These are phyloP conservation scores for Russula emetica DNA, from an alignment of 768 basidiomycete species.

Conservation along the genomic window DNA sequence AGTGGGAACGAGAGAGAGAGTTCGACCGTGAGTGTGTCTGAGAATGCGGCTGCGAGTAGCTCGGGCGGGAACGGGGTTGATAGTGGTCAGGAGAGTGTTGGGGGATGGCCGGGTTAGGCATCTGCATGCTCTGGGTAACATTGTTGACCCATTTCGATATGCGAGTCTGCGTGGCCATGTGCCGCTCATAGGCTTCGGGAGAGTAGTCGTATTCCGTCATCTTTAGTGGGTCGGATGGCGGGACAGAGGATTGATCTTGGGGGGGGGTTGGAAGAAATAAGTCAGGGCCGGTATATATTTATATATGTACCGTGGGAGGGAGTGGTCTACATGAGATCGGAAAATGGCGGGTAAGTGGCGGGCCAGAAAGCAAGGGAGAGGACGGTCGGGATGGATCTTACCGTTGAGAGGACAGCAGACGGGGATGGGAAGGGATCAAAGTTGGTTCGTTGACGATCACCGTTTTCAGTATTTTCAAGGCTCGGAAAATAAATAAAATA, in stretches of 20 bases:
- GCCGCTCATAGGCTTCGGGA: constrained; percentile 48
- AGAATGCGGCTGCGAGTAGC: constrained; percentile 8
- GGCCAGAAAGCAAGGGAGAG: background rate
- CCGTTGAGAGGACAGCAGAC: background rate
- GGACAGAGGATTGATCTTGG: background rate
- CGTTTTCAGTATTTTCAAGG: background rate
- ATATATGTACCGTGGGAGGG: constrained; percentile 6
- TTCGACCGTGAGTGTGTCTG: constrained; percentile 19
- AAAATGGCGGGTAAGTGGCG: background rate
- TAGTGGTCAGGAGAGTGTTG: constrained; percentile 1
- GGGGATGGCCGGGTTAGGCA: constrained; percentile 1
- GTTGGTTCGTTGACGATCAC: background rate
- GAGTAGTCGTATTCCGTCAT: constrained; percentile 65
- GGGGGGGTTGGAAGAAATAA: background rate
- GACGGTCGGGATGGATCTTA: background rate
- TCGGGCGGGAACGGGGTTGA: constrained; percentile 14
- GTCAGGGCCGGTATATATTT: constrained; percentile 8
- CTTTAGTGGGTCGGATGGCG: constrained; percentile 6
- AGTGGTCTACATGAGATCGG: background rate
- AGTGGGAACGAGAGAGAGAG: constrained; percentile 7
- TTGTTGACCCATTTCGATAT: constrained; percentile 48
- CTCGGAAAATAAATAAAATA: background rate
- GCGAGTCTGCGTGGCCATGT: constrained; percentile 45
- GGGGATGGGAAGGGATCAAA: background rate
- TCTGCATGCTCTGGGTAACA: constrained; percentile 35